Conservation (phyloP, 768 basidiomycete genomes). For the Austroboletus festivus region DNA sequence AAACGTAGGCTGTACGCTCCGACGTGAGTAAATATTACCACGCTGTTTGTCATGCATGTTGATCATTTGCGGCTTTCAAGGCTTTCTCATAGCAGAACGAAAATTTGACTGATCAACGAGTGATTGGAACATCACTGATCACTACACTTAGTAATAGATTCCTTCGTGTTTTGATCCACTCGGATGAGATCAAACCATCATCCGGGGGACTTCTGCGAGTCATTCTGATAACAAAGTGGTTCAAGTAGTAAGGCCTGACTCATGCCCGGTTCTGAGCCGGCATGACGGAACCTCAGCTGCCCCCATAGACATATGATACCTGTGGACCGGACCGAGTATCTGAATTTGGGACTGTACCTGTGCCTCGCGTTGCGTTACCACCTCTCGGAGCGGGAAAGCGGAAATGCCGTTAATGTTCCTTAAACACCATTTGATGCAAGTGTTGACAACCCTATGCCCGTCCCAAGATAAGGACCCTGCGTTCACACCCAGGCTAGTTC, state of each 20-base stretch:
- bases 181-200: conserved; percentile 77
- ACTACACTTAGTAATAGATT: conserved; percentile 48
- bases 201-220: too few species aligned
- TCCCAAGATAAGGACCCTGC: background rate
- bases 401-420: background rate
- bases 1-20: too few species aligned
- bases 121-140: conserved; percentile 92
- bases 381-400: background rate
- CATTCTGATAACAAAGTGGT: conserved; percentile 45
- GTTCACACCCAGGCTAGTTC: too few species aligned
- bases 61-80: too few species aligned
- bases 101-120: conserved; percentile 64
- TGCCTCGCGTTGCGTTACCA: background rate
- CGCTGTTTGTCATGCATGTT: too few species aligned
- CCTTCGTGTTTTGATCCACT: conserved; percentile 87
- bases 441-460: background rate
- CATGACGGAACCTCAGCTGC: too few species aligned
- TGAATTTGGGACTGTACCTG: background rate
- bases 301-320: too few species aligned
- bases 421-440: too few species aligned
- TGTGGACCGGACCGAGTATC: background rate
- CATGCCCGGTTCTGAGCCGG: too few species aligned
- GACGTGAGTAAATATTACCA: too few species aligned
- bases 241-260: too few species aligned
- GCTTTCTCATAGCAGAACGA: too few species aligned